Conservation (phyloP, 345 rosid species). For the Arabidopsis thaliana region TAIR10.1 NC_003071.7:13733501-13734000, state of each 20-base stretch:
- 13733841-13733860: constrained; percentile 51
- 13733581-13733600: constrained; percentile 67
- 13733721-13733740: constrained; percentile 53
- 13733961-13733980: neutral
- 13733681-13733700: neutral
- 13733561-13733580: constrained; percentile 94
- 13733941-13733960: neutral
- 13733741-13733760: constrained; percentile 86
- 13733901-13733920: neutral
- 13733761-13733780: constrained; percentile 86
- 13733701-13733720: neutral
- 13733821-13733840: constrained; percentile 96
- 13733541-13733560: constrained; percentile 74
- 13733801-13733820: constrained; percentile 91
- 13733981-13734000: neutral
- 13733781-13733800: constrained; percentile 97
- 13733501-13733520: constrained; percentile 17
- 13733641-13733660: constrained; percentile 66
- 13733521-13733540: constrained; percentile 63
- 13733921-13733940: neutral
- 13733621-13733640: constrained; percentile 78
- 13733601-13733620: constrained; percentile 77
- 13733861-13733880: neutral
- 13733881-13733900: neutral
- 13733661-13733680: neutral